These are phyloP conservation scores for Phellopilus nigrolimitatus DNA, from an alignment of 1,284 basidiomycete genomes.

Conservation along the genomic window DNA sequence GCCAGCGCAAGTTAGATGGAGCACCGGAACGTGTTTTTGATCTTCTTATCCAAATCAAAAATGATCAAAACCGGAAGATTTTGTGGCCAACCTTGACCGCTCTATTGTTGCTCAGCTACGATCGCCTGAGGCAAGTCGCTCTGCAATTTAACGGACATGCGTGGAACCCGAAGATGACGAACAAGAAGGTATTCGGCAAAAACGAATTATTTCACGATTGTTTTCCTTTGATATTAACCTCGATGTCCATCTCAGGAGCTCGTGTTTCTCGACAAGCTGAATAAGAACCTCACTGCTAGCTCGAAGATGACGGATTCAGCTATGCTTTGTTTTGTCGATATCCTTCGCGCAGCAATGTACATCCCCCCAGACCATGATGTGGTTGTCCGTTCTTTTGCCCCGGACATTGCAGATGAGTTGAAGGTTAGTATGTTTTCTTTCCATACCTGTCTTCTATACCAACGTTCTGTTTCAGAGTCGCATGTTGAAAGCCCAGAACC, in stretches of 20 bases:
- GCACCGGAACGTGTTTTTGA: constrained; percentile 83
- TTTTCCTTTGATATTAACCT: background rate
- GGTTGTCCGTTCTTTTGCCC: constrained; percentile 65
- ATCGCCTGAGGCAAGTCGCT: constrained; percentile 50
- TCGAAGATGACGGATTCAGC: constrained; percentile 61
- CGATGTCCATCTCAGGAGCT: constrained; percentile 26
- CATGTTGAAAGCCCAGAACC: constrained; percentile 43
- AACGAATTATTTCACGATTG: constrained; percentile 1
- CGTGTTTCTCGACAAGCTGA: constrained; percentile 45
- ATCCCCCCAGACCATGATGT: constrained; percentile 51
- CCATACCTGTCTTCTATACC: constrained; percentile 9
- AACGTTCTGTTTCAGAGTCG: constrained; percentile 25
- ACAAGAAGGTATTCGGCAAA: constrained; percentile 17
- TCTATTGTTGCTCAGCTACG: constrained; percentile 75
- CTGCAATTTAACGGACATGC: constrained; percentile 4
- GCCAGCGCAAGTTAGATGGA: constrained; percentile 67
- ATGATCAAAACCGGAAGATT: constrained; percentile 50
- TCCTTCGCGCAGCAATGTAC: constrained; percentile 76
- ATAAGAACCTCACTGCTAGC: constrained; percentile 42
- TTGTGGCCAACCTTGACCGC: constrained; percentile 82
- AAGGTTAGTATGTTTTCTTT: constrained; percentile 45
- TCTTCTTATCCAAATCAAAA: constrained; percentile 56
- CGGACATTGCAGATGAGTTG: constrained; percentile 74
- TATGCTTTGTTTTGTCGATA: constrained; percentile 74
- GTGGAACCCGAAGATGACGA: constrained; percentile 2